Evolutionary conservation across 1,284 basidiomycete genomes (phyloP), one percentile per base, ranked within the genome.

Genomic region (Fomitopsis pinicola): DNA sequence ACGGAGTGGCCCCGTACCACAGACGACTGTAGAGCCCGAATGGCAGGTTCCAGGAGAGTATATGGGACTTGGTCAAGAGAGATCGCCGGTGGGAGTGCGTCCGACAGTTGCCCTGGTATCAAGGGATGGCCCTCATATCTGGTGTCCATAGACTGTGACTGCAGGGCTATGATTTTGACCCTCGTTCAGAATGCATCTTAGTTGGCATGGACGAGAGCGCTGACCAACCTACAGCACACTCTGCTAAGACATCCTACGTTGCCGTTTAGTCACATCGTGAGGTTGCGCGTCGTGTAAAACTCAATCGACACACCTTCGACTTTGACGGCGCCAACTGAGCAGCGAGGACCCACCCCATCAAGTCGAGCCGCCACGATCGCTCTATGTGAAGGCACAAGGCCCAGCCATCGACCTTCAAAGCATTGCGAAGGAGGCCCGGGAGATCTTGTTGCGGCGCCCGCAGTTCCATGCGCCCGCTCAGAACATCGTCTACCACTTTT

Each of bases 1-100:
- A 72, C 66, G 17, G 62, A 59, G 14, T 68, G 48, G 19, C 71
- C 73, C 19, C 66, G 53, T 4, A 58, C 53, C 33, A 75, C 67
- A 10, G 66, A 64, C 19, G 54, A 15, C 58, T 75, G 68, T 59
- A 79, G 68, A 7, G 59, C 59, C 8, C 64, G 67, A 17, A 78
- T 64, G 55, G 64, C 64, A 0, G 58, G 8, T 36, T 65, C 60
- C 19, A 68, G 60, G 1, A 55, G 52, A 9, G 55, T 54, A 30
- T 61, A 59, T 12, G 64, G 64, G n/a, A 67, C 55, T 17, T 57
- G 60, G 60, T 67, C 68, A 2, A 67, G 61, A 64, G 33, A 38
- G 8, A 38, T 38, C 10, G 35, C n/a, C 5, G 19, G 52, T 10
- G 52, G 35, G 5, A 45, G n/a, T 19, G 40, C 22, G 17, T 30